Percentiles rank a stretch among this genome's conserved stretches.
Evolutionary conservation across 441 rosid genomes (phyloP).

Genomic region (Croton setiger): DNA sequence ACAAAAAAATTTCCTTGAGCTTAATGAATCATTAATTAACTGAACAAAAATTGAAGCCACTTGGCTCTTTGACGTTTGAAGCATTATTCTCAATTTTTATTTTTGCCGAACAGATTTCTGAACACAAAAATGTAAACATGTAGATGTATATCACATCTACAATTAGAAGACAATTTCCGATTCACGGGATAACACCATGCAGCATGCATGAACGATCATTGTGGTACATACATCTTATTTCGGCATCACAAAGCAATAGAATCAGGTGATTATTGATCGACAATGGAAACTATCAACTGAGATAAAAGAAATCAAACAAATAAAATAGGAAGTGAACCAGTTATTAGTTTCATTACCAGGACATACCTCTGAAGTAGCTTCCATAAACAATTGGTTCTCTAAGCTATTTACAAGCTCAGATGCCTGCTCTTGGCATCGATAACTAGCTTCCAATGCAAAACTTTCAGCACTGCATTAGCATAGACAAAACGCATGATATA

Average conservation of each 20-base stretch:
- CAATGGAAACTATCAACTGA: too few relatives aligned
- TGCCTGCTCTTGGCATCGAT: slow-evolving; percentile 17
- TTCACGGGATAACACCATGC: neutral
- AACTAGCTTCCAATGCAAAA: slow-evolving; percentile 9
- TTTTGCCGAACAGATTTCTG: neutral
- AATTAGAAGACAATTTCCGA: neutral
- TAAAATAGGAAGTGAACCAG: neutral
- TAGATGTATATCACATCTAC: too few relatives aligned
- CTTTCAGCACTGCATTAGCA: slow-evolving; percentile 22
- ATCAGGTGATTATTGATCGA: too few relatives aligned
- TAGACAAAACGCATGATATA: neutral
- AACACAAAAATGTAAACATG: neutral
- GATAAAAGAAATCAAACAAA: neutral
- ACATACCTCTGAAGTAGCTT: slow-evolving; percentile 28
- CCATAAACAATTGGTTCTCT: slow-evolving; percentile 24
- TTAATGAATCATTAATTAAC: slow-evolving; percentile 3
- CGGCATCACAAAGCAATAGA: too few relatives aligned
- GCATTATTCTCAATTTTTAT: neutral
- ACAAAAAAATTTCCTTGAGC: neutral
- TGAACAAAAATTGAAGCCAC: slow-evolving; percentile 9
- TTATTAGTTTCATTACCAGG: neutral
- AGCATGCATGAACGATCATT: neutral
- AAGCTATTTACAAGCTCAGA: slow-evolving; percentile 13
- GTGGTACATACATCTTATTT: too few relatives aligned
- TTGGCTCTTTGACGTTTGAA: slow-evolving; percentile 1